Conservation (phyloP, 352 stramenopile species). For the Plasmopara muralis region DNA sequence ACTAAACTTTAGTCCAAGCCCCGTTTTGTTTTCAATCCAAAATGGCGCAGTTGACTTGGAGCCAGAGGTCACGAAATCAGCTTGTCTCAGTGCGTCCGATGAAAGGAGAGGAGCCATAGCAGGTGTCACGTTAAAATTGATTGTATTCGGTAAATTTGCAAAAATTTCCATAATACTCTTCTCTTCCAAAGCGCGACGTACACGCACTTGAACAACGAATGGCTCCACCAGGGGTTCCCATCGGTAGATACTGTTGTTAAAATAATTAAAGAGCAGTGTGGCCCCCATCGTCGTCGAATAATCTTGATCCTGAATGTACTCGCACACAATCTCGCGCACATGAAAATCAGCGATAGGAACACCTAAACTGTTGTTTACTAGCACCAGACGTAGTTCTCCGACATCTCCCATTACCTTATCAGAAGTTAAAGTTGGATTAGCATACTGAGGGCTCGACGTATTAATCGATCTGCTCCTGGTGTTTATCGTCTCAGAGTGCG, state of each 20-base stretch:
- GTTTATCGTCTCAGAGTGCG: slow-evolving; percentile 5
- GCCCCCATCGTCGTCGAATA: slow-evolving; percentile 73
- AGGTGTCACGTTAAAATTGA: slow-evolving; percentile 85
- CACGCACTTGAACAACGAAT: slow-evolving; percentile 71
- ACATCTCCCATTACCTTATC: slow-evolving; percentile 84
- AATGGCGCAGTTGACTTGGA: slow-evolving; percentile 85
- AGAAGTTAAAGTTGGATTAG: slow-evolving; percentile 32
- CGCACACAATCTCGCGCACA: slow-evolving; percentile 81
- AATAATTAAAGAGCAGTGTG: slow-evolving; percentile 82
- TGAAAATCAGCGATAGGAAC: slow-evolving; percentile 85
- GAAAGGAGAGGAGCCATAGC: slow-evolving; percentile 82
- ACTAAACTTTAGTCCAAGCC: slow-evolving; percentile 78
- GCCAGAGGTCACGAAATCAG: slow-evolving; percentile 80
- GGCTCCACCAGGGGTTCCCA: slow-evolving; percentile 84
- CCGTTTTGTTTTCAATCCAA: slow-evolving; percentile 85
- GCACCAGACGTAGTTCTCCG: slow-evolving; percentile 71
- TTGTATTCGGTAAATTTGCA: slow-evolving; percentile 73
- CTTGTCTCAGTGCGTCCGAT: slow-evolving; percentile 68
- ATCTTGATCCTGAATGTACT: slow-evolving; percentile 83
- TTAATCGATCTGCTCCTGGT: slow-evolving; percentile 5
- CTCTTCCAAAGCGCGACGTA: slow-evolving; percentile 60
- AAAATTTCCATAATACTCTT: slow-evolving; percentile 75
- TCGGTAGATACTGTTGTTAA: slow-evolving; percentile 89
- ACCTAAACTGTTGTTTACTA: slow-evolving; percentile 85
- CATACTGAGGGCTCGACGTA: slow-evolving; percentile 2